Percentiles rank a stretch among this genome's conserved stretches.
phyloP scores from a whole-genome alignment of 2,329 filamentous ascomycete species.

The Aspergillus clavatus region DNA sequence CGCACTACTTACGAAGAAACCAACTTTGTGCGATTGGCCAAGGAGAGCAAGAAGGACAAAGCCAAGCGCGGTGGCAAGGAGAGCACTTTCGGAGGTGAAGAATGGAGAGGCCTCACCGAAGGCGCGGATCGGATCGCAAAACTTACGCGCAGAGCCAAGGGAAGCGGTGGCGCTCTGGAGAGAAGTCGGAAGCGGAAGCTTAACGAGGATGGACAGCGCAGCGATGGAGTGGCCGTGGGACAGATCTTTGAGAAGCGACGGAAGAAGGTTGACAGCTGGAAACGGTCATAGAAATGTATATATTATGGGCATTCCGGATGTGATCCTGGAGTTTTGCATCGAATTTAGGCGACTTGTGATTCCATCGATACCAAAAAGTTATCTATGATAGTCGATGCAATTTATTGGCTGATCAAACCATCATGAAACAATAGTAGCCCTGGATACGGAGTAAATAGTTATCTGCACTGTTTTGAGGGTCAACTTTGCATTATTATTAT shows the following conservation, averaged over 20 bases:
- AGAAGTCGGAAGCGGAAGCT: slow-evolving; percentile 78
- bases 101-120: slow-evolving; percentile 81
- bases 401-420: not conserved
- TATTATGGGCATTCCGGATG: not conserved
- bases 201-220: slow-evolving; percentile 66
- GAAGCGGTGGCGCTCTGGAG: slow-evolving; percentile 58
- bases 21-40: slow-evolving; percentile 84
- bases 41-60: slow-evolving; percentile 79
- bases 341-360: not conserved
- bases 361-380: not conserved
- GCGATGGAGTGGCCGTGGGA: slow-evolving; percentile 62
- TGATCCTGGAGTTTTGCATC: slow-evolving; percentile 3
- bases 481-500: no score
- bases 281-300: slow-evolving; percentile 19
- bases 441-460: no score
- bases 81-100: slow-evolving; percentile 79
- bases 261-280: slow-evolving; percentile 43
- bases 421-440: not conserved
- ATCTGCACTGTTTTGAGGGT: no score
- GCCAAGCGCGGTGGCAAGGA: slow-evolving; percentile 54
- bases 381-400: no score
- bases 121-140: slow-evolving; percentile 81
- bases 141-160: slow-evolving; percentile 66
- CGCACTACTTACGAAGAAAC: slow-evolving; percentile 81
- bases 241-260: slow-evolving; percentile 49